Evolutionary conservation across 352 stramenopile species (phyloP), one percentile per base, ranked within the genome.

Genomic region (Pythium graminicola): DNA sequence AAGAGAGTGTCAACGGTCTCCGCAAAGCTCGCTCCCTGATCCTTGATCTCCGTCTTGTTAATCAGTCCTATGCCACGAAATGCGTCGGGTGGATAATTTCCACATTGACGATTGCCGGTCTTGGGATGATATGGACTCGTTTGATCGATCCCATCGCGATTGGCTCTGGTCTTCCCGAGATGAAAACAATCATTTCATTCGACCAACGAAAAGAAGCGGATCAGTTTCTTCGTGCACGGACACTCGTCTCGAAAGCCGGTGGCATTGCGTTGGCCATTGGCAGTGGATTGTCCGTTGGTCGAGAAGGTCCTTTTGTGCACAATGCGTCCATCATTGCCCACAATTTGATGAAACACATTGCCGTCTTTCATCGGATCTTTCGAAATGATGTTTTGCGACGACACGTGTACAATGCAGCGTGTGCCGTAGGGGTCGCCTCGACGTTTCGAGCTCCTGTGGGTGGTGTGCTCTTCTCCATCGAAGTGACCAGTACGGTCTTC

Each of bases 231-330:
- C 41, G 63, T 6, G 48, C 60, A 3, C 67, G 67, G 14, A 89
- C 76, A 19, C 60, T 91, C 13, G 35, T 88, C 4, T 78, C 81
- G 2, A 96, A 96, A 51, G 67, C 78, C 14, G 64, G 96, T 3
- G 96, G 95, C n/a, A 84, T 98, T 0, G 83, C 86, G 3, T 89
- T 97, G 28, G 86, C 83, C 13, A 72, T 98, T 11, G 76, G 89
- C 0, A 91, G 79, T 27, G 95, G 93, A 13, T 73, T 99, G 41
- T 95, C 91, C 6, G 81, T 98, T 1, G 96, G 96, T 23, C 98
- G 96, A 53, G 96, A 99, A 77, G 96, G 96, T 2, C 94, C 96
- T 10, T 99, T 99, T 72, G 92, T 99, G 6, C 92, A 98, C 72
- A 89, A 83, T 0, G 75, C 76, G 14, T 92, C 76, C 20, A 90